Percentiles rank a stretch among this genome's conserved stretches.
These are phyloP conservation scores for Phoenix dactylifera DNA, from an alignment of 176 grass and related monocot genomes.

Conservation along the genomic window DNA sequence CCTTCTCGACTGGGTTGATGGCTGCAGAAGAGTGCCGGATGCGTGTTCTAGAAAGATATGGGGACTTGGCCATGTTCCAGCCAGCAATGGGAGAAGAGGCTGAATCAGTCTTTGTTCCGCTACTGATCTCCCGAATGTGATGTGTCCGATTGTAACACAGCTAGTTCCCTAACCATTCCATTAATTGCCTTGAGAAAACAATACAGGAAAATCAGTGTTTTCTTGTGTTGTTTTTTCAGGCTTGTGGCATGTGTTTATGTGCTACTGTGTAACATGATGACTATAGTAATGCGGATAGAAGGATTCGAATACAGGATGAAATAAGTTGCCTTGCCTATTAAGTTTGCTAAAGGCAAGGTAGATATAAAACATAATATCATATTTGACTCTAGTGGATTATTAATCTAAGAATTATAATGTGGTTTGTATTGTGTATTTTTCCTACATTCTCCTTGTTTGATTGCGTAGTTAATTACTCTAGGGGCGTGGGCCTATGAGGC, in stretches of 20 bases:
- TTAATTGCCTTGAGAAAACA: conserved; percentile 38
- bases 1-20: conserved; percentile 82
- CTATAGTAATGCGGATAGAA: no score
- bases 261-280: neutral
- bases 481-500: no score
- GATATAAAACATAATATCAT: no score
- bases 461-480: no score
- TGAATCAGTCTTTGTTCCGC: conserved; percentile 54
- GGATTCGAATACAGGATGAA: no score
- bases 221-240: conserved; percentile 15
- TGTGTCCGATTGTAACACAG: neutral
- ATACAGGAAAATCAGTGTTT: conserved; percentile 9
- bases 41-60: conserved; percentile 79
- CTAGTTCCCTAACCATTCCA: conserved; percentile 29
- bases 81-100: conserved; percentile 62
- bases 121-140: conserved; percentile 87
- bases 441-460: no score
- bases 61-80: conserved; percentile 61
- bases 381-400: no score
- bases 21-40: conserved; percentile 87
- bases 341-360: no score
- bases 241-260: conserved; percentile 35
- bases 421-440: no score
- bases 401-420: no score
- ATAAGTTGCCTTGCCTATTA: no score